Evolutionary conservation across 1,139 yeast genomes (phyloP), one percentile per base, ranked within the genome.

Genomic region (Saccharomycopsis hybrid): DNA sequence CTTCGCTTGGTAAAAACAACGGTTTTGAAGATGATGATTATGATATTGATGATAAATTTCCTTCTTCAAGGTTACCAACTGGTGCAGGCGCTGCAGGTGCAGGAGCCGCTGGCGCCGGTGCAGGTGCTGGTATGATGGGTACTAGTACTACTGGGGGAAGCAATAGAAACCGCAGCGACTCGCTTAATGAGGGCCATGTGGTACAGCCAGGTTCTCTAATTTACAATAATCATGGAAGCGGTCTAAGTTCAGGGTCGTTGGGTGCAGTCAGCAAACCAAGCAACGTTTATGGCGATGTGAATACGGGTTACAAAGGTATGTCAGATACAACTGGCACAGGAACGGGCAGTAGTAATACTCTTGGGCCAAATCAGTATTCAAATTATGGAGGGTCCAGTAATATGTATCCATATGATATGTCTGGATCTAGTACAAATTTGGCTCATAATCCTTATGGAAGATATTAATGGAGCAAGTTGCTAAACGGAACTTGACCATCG

Each of bases 141-240:
- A 18, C 18, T 18, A 18, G 18, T 18, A 18, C 18, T 18, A 18
- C 18, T 18, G 41, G 30, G 28, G 31, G 33, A 7, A 18, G 18
- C 18, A 18, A 18, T 18, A 39, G 44, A 18, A 33, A 25, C 37
- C 38, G 46, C n/a, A 38, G 44, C 4, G 44, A 46, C 28, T 49
- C 52, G 1, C n/a, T 49, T 9, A 42, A 35, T 3, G 32, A 47
- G 13, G 43, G 35, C 18, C 43, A 41, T 25, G 44, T 41, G 5
- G 54, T 51, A 35, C 47, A 52, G 38, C 55, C 55, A 9, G 55
- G 52, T 4, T 48, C 52, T n/a, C 35, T 46, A 42, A 50, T 52
- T 8, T 52, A 52, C 39, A 47, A 41, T 30, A 46, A 42, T 29
- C 47, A 29, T 24, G 50, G 45, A 1, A 47, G 43, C 24, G 18